phyloP scores from a whole-genome alignment of 2,329 filamentous ascomycete genomes.

The Ambrosiella xylebori region DNA sequence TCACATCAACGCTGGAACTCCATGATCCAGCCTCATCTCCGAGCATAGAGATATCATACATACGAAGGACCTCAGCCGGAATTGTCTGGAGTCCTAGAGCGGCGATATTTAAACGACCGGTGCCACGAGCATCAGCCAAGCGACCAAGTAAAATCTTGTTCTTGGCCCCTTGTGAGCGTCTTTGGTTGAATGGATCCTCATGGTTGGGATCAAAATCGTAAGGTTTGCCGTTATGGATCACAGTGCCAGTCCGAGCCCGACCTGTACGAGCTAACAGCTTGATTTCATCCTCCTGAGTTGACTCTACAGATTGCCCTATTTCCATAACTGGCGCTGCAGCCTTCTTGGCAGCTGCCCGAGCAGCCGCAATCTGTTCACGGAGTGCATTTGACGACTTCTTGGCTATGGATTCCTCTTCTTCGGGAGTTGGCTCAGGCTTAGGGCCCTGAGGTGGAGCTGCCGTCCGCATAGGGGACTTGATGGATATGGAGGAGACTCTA shows the following conservation, averaged over 20 bases:
- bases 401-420: slow-evolving; percentile 14
- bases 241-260: slow-evolving; percentile 11
- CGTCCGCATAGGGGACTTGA: slow-evolving; percentile 8
- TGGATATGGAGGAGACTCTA: slow-evolving; percentile 10
- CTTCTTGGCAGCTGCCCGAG: slow-evolving; percentile 62
- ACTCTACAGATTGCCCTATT: too few relatives aligned
- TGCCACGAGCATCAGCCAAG: slow-evolving; percentile 53
- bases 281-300: slow-evolving; percentile 12
- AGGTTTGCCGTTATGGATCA: slow-evolving; percentile 6
- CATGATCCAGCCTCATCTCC: slow-evolving; percentile 51
- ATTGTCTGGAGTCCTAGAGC: slow-evolving; percentile 66
- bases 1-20: slow-evolving; percentile 83
- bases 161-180: slow-evolving; percentile 36
- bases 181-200: slow-evolving; percentile 54
- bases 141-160: slow-evolving; percentile 57
- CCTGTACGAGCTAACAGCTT: slow-evolving; percentile 27
- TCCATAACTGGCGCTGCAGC: slow-evolving; percentile 1
- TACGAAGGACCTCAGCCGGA: slow-evolving; percentile 66
- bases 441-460: not conserved
- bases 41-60: slow-evolving; percentile 67
- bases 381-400: slow-evolving; percentile 63
- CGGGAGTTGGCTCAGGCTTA: slow-evolving; percentile 5
- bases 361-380: slow-evolving; percentile 81
- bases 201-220: not conserved
- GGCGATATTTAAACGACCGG: slow-evolving; percentile 75